Evolutionary conservation across 2,329 filamentous ascomycete species (phyloP).

Genomic region (Fusarium secorum): DNA sequence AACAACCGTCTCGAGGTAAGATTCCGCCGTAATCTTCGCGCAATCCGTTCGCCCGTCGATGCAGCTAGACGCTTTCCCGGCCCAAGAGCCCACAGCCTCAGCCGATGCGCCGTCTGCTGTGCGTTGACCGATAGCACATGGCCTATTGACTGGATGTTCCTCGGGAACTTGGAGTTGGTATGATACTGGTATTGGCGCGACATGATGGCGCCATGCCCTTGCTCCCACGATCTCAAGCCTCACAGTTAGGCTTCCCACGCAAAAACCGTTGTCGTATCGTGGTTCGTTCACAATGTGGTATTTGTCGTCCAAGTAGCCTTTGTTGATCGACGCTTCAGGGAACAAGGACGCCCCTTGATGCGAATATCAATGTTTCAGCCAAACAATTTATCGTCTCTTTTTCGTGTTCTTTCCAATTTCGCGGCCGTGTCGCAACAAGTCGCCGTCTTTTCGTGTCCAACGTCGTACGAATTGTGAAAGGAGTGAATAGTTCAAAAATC

Average conservation of each 20-base stretch:
- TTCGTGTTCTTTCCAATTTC: not conserved
- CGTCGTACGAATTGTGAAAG: not conserved
- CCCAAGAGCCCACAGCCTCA: constrained; percentile 54
- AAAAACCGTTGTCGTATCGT: not conserved
- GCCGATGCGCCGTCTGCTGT: constrained; percentile 40
- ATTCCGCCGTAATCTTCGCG: constrained; percentile 50
- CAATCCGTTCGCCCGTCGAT: constrained; percentile 41
- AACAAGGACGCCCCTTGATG: constrained; percentile 31
- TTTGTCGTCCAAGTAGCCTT: not conserved
- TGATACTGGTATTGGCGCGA: constrained; percentile 36
- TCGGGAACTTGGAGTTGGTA: constrained; percentile 22
- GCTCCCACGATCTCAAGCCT: not conserved
- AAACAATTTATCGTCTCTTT: not conserved
- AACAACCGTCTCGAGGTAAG: constrained; percentile 60
- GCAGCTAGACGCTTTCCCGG: constrained; percentile 50
- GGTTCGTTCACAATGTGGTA: not conserved
- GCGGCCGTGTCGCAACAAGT: not conserved
- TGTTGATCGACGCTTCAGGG: constrained; percentile 24
- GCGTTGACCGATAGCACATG: constrained; percentile 35
- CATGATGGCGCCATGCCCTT: constrained; percentile 46
- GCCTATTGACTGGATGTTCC: constrained; percentile 33
- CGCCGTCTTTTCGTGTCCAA: not conserved
- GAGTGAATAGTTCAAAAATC: not conserved
- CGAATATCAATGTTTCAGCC: constrained; percentile 3
- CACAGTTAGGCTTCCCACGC: not conserved